Conservation (phyloP, 768 basidiomycete genomes). For the Collybia sordida region DNA sequence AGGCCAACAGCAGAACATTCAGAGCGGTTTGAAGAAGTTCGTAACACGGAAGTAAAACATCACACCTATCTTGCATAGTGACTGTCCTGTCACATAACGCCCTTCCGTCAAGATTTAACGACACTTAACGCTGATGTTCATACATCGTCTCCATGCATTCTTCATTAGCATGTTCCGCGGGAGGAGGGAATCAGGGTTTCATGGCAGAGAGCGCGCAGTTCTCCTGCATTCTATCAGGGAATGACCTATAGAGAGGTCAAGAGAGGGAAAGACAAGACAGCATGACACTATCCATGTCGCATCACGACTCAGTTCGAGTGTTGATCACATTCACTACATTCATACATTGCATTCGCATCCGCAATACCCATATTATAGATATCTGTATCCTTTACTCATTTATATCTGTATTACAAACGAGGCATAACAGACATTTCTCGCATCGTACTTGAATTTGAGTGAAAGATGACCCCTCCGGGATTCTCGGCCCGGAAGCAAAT, state of each 20-base stretch:
- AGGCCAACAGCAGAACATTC: slow-evolving; percentile 15
- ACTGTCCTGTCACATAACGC: neutral
- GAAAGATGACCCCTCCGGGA: neutral
- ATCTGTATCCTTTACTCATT: slow-evolving; percentile 14
- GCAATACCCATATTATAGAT: slow-evolving; percentile 10
- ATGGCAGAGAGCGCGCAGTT: neutral
- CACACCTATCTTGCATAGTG: neutral
- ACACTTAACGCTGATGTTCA: neutral
- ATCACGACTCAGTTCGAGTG: slow-evolving; percentile 6
- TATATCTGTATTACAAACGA: slow-evolving; percentile 10
- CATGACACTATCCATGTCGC: slow-evolving; percentile 1
- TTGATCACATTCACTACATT: slow-evolving; percentile 11
- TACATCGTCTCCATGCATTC: neutral
- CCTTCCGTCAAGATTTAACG: neutral
- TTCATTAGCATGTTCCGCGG: neutral
- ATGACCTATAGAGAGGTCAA: neutral
- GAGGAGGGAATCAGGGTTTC: neutral
- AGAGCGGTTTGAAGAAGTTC: slow-evolving; percentile 33
- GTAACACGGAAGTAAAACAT: slow-evolving; percentile 26
- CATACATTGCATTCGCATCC: slow-evolving; percentile 1
- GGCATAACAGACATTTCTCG: neutral
- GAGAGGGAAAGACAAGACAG: neutral
- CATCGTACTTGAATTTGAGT: neutral
- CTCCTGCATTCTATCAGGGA: neutral
- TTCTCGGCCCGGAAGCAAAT: neutral